These are phyloP conservation scores for Magnolia kwangsiensis DNA, from an alignment of 164 flowering plant species.

Conservation along the genomic window DNA sequence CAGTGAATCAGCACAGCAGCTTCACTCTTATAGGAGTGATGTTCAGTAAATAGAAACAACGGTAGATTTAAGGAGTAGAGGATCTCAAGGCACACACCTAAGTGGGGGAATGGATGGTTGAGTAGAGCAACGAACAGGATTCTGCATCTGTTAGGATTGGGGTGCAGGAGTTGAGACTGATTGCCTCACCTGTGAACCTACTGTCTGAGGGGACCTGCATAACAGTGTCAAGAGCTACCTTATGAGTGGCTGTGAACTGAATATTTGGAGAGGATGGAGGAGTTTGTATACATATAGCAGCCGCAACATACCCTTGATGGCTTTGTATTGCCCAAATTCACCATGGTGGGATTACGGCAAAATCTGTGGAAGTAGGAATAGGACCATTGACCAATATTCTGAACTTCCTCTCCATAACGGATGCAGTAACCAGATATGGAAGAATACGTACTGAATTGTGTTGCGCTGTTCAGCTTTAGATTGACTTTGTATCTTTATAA, in stretches of 20 bases:
- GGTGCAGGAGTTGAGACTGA: not conserved
- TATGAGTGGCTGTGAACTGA: conserved; percentile 7
- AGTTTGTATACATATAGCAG: not conserved
- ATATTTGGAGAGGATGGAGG: conserved; percentile 1
- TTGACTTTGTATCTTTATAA: not conserved
- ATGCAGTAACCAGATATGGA: conserved; percentile 5
- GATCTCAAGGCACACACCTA: conserved; percentile 9
- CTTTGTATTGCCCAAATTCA: not conserved
- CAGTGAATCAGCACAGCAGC: not conserved
- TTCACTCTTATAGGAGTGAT: not conserved
- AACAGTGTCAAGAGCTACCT: conserved; percentile 10
- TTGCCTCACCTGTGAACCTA: not conserved
- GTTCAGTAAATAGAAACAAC: not conserved
- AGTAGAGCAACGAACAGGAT: not conserved
- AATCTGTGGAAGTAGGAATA: conserved; percentile 6
- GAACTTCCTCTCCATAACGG: not conserved
- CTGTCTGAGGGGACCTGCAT: conserved; percentile 9
- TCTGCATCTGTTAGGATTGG: conserved; percentile 3
- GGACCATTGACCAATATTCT: not conserved
- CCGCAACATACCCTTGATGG: conserved; percentile 1
- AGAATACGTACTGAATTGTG: not conserved
- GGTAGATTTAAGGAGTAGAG: not conserved
- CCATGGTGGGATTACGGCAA: not conserved
- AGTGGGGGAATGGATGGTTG: not conserved
- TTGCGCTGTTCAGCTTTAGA: not conserved